These are phyloP conservation scores for Fragilariopsis cylindrus DNA, from an alignment of 108 stramenopile genomes.

Conservation along the genomic window DNA sequence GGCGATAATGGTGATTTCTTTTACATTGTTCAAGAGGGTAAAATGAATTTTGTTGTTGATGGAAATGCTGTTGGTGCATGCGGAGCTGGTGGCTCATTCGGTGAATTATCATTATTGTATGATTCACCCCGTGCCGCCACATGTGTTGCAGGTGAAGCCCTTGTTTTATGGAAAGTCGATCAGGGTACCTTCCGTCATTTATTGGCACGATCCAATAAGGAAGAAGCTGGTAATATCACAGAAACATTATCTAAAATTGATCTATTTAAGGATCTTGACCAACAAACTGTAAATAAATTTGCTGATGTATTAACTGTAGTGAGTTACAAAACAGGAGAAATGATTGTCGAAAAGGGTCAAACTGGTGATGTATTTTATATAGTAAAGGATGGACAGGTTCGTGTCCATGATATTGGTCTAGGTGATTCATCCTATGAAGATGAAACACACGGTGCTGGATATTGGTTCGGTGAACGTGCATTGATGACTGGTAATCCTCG, in stretches of 20 bases:
- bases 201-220: constrained; percentile 53
- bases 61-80: constrained; percentile 69
- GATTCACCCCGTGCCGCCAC: constrained; percentile 93
- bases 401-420: constrained; percentile 71
- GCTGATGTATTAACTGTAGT: constrained; percentile 46
- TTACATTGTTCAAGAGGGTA: constrained; percentile 73
- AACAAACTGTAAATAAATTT: constrained; percentile 47
- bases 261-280: constrained; percentile 60
- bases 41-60: constrained; percentile 65
- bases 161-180: constrained; percentile 69
- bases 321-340: constrained; percentile 58
- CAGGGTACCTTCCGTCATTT: constrained; percentile 78
- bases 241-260: constrained; percentile 59
- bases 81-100: constrained; percentile 73
- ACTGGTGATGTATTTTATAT: constrained; percentile 85
- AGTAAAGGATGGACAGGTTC: constrained; percentile 68
- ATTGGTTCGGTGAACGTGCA: constrained; percentile 92
- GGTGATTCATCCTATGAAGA: constrained; percentile 47
- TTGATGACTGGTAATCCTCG: constrained; percentile 90
- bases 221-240: constrained; percentile 39
- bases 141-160: constrained; percentile 53
- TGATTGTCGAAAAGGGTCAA: constrained; percentile 72
- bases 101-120: constrained; percentile 93
- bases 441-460: constrained; percentile 47
- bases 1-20: constrained; percentile 89